phyloP scores from a whole-genome alignment of 768 basidiomycete genomes.

The Pleurotus cornucopiae region DNA sequence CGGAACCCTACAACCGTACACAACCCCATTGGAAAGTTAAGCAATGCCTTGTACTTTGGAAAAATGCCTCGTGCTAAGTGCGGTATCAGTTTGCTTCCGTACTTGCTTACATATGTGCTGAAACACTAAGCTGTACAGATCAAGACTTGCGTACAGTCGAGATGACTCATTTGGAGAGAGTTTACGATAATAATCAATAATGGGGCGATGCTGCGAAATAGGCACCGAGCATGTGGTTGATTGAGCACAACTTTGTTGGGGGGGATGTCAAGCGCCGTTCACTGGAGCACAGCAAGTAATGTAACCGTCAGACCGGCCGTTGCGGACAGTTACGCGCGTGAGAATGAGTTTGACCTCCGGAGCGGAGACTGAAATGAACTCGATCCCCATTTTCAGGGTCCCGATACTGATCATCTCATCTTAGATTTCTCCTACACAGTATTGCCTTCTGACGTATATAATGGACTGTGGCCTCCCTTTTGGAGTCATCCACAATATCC shows the following conservation, averaged over 20 bases:
- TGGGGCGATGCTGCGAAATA: slow-evolving; percentile 1
- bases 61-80: too few species aligned
- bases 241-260: neutral
- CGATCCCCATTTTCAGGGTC: neutral
- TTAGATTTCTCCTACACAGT: slow-evolving; percentile 1
- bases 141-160: too few species aligned
- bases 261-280: neutral
- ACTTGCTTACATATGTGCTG: too few species aligned
- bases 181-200: too few species aligned
- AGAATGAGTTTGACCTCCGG: neutral
- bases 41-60: too few species aligned
- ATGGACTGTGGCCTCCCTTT: neutral
- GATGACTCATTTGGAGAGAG: too few species aligned
- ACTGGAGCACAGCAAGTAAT: neutral
- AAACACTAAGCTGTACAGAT: too few species aligned
- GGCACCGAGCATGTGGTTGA: neutral
- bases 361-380: neutral
- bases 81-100: too few species aligned
- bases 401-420: neutral
- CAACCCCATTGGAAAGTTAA: too few species aligned
- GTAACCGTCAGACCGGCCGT: neutral
- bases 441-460: neutral
- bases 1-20: too few species aligned
- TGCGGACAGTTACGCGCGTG: neutral
- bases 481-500: neutral